A percentile compares a stretch with the other conserved stretches of the same genome.
phyloP scores from a whole-genome alignment of 257 asterid species.

The Lithospermum erythrorhizon region DNA sequence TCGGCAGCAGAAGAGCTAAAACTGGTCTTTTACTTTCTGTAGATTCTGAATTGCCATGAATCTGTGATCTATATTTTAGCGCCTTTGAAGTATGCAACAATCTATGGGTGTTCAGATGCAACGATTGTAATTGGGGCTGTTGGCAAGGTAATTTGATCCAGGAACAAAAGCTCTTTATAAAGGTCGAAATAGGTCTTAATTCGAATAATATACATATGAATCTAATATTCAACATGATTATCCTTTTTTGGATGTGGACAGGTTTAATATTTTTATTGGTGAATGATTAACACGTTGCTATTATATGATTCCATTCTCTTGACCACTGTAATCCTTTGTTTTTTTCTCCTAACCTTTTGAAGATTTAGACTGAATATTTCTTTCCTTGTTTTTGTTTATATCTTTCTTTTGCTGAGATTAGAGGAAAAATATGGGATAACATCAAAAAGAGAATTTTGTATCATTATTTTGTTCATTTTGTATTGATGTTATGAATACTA shows the following conservation, averaged over 20 bases:
- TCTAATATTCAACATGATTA: neutral
- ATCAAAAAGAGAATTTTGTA: too few species aligned
- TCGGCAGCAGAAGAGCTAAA: neutral
- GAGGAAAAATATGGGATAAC: too few species aligned
- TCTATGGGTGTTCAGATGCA: constrained; percentile 98
- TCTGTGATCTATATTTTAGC: constrained; percentile 88
- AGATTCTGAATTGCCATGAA: constrained; percentile 95
- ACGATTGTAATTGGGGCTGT: constrained; percentile 90
- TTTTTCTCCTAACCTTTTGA: neutral
- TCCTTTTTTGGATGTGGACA: neutral
- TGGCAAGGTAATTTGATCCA: constrained; percentile 66
- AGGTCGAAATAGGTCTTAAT: neutral
- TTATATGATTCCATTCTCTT: too few species aligned
- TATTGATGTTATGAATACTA: too few species aligned
- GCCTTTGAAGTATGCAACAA: constrained; percentile 73
- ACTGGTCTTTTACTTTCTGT: constrained; percentile 12
- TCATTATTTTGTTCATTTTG: too few species aligned
- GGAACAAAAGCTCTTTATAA: neutral
- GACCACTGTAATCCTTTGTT: neutral
- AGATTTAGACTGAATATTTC: neutral
- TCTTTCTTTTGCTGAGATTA: too few species aligned
- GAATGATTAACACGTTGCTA: neutral
- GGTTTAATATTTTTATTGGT: neutral
- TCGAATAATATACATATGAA: too few species aligned
- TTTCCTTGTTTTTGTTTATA: too few species aligned